Base-by-base conservation (phyloP, 805 yeast genomes). In the Metschnikowia lunata region DNA sequence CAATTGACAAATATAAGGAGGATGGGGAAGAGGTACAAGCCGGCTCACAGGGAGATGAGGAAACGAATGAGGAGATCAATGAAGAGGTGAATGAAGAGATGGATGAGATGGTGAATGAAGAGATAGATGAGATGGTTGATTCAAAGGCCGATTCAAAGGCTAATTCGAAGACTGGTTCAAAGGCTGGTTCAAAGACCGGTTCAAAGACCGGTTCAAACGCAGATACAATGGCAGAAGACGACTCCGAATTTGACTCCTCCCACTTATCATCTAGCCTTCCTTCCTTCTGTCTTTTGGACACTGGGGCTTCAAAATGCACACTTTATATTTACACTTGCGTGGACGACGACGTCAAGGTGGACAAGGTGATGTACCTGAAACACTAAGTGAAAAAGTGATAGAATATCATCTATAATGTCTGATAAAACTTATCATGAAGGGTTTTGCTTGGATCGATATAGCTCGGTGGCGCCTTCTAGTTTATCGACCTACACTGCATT, bases 301-400 rank as follows among this genome's bases (percentile, higher is more conserved):
- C 89, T n/a, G 88, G 85, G 57, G 91, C 87, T 0, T 63, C 82
- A 0, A 76, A 78, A 2, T 84, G 96, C 53, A 85, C 90, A 1
- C 71, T 90, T 26, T 93, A 85, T 65, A 85, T 93, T 47, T 93
- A 93, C 71, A 85, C 93, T 9, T 72, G 82, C 55, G 71, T 85
- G 34, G 83, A 82, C 49, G 88, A 83, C 1, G 95, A 88, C 47
- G 90, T 93, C 30, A 87, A 86, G 61, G 97, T 93, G 14, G 97
- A 91, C 61, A 89, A 89, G 64, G 85, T 88, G 32, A 62, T 64
- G 38, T 69, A 66, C 50, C 64, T 60, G 46, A 67, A 66, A 44
- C 64, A 65, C 41, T 54, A 42, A 26, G 30, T 4, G 23, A 18
- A 18, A 3, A 18, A 5, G 23, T 18, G 23, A 5, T 5, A 18